Evolutionary conservation across 2,329 filamentous ascomycete species (phyloP).

Genomic region (Diplodia scrobiculata): DNA sequence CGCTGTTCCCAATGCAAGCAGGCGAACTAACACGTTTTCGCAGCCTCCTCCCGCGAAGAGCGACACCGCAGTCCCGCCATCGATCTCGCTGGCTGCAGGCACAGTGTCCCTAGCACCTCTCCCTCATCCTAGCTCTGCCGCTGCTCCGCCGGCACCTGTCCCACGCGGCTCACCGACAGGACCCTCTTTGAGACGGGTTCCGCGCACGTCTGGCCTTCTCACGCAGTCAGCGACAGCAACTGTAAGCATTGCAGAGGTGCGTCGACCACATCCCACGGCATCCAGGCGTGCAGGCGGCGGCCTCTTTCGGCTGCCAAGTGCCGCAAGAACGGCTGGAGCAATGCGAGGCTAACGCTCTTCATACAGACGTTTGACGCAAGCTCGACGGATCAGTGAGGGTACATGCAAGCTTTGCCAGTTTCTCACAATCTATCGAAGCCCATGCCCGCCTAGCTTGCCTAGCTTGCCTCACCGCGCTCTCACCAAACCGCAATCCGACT

Average conservation of each 20-base stretch:
- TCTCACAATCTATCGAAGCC: conserved; percentile 37
- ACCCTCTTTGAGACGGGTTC: conserved; percentile 7
- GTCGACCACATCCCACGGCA: conserved; percentile 20
- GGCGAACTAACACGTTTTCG: conserved; percentile 19
- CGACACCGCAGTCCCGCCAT: conserved; percentile 1
- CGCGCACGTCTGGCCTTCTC: conserved; percentile 10
- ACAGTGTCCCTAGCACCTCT: conserved; percentile 3
- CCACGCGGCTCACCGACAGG: background rate
- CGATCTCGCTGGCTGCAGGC: conserved; percentile 15
- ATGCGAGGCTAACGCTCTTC: conserved; percentile 38
- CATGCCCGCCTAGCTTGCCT: conserved; percentile 40
- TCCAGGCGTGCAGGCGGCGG: conserved; percentile 24
- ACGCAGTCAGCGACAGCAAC: conserved; percentile 14
- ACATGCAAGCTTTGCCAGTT: conserved; percentile 39
- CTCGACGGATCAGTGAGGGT: conserved; percentile 33
- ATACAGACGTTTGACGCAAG: conserved; percentile 40
- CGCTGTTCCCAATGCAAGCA: conserved; percentile 19
- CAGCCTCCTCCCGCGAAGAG: background rate
- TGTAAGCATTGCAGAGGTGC: conserved; percentile 26
- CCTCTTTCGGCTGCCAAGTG: conserved; percentile 16
- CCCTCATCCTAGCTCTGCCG: conserved; percentile 6
- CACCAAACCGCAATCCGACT: conserved; percentile 26
- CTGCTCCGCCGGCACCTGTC: conserved; percentile 15
- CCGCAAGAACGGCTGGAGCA: conserved; percentile 32
- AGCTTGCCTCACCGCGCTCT: conserved; percentile 38